Conservation (phyloP, 768 basidiomycete species). For the Tricholoma terreum region DNA sequence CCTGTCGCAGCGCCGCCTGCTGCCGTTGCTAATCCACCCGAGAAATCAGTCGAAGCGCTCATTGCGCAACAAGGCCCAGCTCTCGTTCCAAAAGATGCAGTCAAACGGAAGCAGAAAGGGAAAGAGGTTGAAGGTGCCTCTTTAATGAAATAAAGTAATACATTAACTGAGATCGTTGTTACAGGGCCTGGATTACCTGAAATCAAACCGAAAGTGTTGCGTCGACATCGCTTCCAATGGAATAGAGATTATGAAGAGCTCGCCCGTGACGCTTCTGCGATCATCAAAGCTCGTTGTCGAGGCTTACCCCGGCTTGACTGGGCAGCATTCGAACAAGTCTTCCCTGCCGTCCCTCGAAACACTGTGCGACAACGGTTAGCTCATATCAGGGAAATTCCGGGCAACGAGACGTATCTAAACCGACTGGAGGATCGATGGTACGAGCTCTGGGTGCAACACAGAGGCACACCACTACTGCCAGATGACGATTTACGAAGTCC, state of each 20-base stretch:
- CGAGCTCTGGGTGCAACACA: constrained; percentile 68
- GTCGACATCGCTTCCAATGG: constrained; percentile 79
- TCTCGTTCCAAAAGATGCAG: constrained; percentile 20
- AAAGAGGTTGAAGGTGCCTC: constrained; percentile 30
- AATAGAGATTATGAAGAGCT: constrained; percentile 85
- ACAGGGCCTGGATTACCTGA: constrained; percentile 7
- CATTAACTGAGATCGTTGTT: neutral
- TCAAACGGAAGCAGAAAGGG: constrained; percentile 33
- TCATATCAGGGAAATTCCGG: constrained; percentile 56
- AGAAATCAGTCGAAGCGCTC: constrained; percentile 49
- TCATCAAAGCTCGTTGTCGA: constrained; percentile 79
- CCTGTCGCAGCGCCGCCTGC: constrained; percentile 32
- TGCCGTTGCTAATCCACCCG: constrained; percentile 41
- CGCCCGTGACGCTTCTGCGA: constrained; percentile 77
- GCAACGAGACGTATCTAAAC: constrained; percentile 71
- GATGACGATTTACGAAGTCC: constrained; percentile 69
- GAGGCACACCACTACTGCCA: constrained; percentile 62
- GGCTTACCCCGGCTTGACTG: constrained; percentile 59
- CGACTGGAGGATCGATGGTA: constrained; percentile 83
- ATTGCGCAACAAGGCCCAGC: constrained; percentile 52
- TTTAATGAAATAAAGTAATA: neutral
- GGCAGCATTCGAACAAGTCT: constrained; percentile 73
- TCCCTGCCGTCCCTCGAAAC: constrained; percentile 71
- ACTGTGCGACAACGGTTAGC: constrained; percentile 68
- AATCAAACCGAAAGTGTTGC: constrained; percentile 23